Evolutionary conservation across 2,329 filamentous ascomycete species (phyloP), one percentile per base, ranked within the genome.

Genomic region (Epichloe festucae): DNA sequence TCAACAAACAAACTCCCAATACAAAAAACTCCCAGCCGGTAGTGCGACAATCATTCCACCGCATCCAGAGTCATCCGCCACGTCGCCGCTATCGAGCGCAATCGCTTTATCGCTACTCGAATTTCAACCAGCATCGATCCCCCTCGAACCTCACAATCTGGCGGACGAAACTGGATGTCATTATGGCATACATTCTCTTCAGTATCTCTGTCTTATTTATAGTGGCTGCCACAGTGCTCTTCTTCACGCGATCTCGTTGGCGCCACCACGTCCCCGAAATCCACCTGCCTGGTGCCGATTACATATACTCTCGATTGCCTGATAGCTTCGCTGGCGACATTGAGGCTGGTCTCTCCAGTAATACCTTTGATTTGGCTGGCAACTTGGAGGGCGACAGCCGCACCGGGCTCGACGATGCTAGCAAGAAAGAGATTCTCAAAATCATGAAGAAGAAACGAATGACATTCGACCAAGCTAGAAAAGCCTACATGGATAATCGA

Each of bases 381-480:
- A 98, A 98, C 64, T 74, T 98, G 36, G 82, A 84, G 53, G 87
- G 86, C 48, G 93, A 98, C 65, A 74, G 76, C 34, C 80, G 93
- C 58, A 79, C 81, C 0, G 93, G 93, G 0, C 75, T 98, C 17
- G 90, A 97, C 64, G 82, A 85, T 57, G 73, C 72, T 46, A 86
- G 80, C 52, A 97, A 97, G 74, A 71, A 76, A 40, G 88, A 95
- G 67, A 82, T 98, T 42, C 78, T 89, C 61, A 79, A 78, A 60
- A 90, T 98, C 59, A 98, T 98, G 93, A 91, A 89, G 78, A 82
- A 77, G 65, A 77, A 82, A 57, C 78, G 83, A 53, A 79, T 97
- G 57, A 79, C 76, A 54, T 98, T 98, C 65, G 91, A 98, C 69
- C 89, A 96, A 71, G 93, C 91, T 40, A 78, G 93, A 59, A 78